These are phyloP conservation scores for Echinosphaeria canescens DNA, from an alignment of 2,329 filamentous ascomycete species.

Conservation along the genomic window DNA sequence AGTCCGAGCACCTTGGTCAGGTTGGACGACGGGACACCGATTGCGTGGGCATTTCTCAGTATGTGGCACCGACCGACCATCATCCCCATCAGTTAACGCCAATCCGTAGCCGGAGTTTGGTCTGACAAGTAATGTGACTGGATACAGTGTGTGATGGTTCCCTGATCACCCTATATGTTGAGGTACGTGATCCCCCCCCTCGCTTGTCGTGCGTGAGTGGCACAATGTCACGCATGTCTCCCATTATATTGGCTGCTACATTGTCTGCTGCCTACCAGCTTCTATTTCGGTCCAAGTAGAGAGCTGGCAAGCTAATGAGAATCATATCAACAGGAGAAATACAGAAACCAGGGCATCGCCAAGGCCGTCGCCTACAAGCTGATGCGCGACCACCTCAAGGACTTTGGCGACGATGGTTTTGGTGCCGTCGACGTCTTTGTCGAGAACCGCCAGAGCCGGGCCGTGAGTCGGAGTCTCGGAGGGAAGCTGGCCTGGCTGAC, in stretches of 20 bases:
- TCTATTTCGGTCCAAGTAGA: slow-evolving; percentile 22
- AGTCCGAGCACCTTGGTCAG: slow-evolving; percentile 25
- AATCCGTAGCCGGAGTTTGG: too few relatives aligned
- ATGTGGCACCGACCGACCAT: too few relatives aligned
- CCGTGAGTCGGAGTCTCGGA: slow-evolving; percentile 37
- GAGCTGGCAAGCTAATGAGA: too few relatives aligned
- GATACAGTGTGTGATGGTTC: slow-evolving; percentile 10
- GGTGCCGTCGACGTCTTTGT: slow-evolving; percentile 41
- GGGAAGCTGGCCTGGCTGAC: slow-evolving; percentile 30
- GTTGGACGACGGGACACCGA: slow-evolving; percentile 18
- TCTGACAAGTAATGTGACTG: too few relatives aligned
- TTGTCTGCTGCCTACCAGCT: slow-evolving; percentile 30
- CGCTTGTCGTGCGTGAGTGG: too few relatives aligned
- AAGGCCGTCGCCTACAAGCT: slow-evolving; percentile 36
- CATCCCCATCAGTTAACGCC: too few relatives aligned
- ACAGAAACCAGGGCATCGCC: slow-evolving; percentile 38
- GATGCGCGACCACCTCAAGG: slow-evolving; percentile 23
- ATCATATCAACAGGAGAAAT: too few relatives aligned
- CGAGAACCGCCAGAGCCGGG: slow-evolving; percentile 36
- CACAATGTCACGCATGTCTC: too few relatives aligned
- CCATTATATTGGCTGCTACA: not conserved
- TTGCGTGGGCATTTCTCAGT: slow-evolving; percentile 49
- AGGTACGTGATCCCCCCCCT: too few relatives aligned
- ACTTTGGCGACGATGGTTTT: slow-evolving; percentile 25
- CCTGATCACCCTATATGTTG: slow-evolving; percentile 8